Percentiles rank a stretch among this genome's conserved stretches.
Evolutionary conservation across 345 rosid species (phyloP).

Genomic region (Citrus reticulata): DNA sequence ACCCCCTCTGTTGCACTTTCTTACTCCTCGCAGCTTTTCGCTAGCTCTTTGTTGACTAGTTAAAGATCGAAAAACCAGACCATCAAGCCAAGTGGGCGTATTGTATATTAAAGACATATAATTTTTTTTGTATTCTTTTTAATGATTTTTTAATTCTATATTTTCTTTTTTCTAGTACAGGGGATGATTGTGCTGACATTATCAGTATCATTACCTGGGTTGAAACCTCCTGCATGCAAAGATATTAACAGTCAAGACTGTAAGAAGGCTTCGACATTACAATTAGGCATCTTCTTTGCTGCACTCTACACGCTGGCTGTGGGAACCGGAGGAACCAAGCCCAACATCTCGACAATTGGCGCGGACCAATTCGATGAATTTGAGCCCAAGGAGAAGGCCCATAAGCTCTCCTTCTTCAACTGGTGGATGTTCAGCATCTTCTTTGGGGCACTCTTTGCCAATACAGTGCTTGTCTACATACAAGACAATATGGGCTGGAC

Average conservation of each 20-base stretch:
- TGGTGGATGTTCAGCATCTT: slow-evolving; percentile 99
- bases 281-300: slow-evolving; percentile 58
- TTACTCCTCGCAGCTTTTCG: no score
- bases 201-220: slow-evolving; percentile 57
- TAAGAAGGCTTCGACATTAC: slow-evolving; percentile 51
- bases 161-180: slow-evolving; percentile 25
- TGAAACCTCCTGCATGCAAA: slow-evolving; percentile 64
- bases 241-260: slow-evolving; percentile 34
- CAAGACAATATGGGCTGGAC: slow-evolving; percentile 93
- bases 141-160: no score
- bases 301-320: slow-evolving; percentile 69
- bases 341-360: slow-evolving; percentile 88
- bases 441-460: slow-evolving; percentile 83
- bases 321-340: slow-evolving; percentile 92
- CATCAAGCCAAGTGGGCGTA: background rate
- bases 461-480: slow-evolving; percentile 73
- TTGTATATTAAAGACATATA: background rate
- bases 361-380: slow-evolving; percentile 94
- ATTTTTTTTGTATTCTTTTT: no score
- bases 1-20: no score
- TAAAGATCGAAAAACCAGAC: background rate
- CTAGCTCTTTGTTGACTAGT: background rate
- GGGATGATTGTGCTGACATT: slow-evolving; percentile 75
- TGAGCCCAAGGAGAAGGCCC: slow-evolving; percentile 65
- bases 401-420: slow-evolving; percentile 89